Conservation (phyloP, 257 asterid species). For the Nicotiana noctiflora region DNA sequence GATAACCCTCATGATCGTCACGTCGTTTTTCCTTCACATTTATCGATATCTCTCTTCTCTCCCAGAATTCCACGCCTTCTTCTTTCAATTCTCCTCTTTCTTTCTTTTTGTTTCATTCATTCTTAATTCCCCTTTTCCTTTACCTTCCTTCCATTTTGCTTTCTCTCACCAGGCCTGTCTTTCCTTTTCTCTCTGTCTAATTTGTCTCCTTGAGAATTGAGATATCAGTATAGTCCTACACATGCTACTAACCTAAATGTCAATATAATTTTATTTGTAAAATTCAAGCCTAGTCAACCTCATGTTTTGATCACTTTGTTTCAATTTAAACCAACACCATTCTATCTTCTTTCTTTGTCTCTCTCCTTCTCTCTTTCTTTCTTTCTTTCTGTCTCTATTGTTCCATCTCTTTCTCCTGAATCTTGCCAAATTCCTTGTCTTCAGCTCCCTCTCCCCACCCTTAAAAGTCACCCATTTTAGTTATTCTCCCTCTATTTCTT, state of each 20-base stretch:
- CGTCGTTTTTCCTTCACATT: conserved; percentile 70
- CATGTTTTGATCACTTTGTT: conserved; percentile 28
- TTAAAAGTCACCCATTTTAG: conserved; percentile 7
- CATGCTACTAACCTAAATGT: not conserved
- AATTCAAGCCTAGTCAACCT: conserved; percentile 36
- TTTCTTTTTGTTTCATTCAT: not conserved
- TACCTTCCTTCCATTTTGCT: not conserved
- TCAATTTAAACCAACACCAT: conserved; percentile 36
- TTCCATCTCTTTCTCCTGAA: conserved; percentile 42
- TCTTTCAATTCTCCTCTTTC: not conserved
- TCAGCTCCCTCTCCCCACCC: conserved; percentile 4
- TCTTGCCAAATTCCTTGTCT: conserved; percentile 13
- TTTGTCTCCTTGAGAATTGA: conserved; percentile 8
- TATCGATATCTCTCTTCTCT: conserved; percentile 32
- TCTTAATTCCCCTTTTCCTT: not conserved
- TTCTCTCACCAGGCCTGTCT: not conserved
- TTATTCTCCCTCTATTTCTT: not conserved
- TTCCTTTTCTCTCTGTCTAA: conserved; percentile 3
- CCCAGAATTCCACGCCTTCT: conserved; percentile 61
- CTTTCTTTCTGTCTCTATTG: conserved; percentile 36
- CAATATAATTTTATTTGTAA: not conserved
- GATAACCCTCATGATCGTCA: conserved; percentile 97
- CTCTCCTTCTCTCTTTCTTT: conserved; percentile 12
- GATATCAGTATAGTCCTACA: not conserved
- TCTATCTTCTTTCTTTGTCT: not conserved